Evolutionary conservation across 495 filamentous ascomycete genomes (phyloP).

Genomic region (Bryoglossum gracile): DNA sequence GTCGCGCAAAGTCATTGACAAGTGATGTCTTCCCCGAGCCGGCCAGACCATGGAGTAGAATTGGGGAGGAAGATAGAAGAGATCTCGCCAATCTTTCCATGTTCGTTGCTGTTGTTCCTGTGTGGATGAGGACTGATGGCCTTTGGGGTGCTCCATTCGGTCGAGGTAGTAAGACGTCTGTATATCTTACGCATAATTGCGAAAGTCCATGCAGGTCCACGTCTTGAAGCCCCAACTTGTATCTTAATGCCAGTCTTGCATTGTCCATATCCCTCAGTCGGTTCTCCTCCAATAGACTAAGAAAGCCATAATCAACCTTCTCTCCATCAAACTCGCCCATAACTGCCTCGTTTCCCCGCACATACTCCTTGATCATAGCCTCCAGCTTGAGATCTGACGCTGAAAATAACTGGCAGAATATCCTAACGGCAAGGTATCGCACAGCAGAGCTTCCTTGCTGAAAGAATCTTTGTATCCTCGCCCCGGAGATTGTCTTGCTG

Average conservation of each 20-base stretch:
- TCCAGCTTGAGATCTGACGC: conserved; percentile 74
- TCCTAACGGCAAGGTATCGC: conserved; percentile 72
- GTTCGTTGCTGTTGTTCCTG: conserved; percentile 63
- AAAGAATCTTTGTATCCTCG: conserved; percentile 60
- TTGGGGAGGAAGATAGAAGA: conserved; percentile 56
- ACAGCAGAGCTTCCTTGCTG: conserved; percentile 51
- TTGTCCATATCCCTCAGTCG: conserved; percentile 35
- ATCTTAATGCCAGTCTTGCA: conserved; percentile 25
- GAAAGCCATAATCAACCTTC: conserved; percentile 73
- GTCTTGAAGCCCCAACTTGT: conserved; percentile 13
- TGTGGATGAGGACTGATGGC: conserved; percentile 57
- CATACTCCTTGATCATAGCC: conserved; percentile 56
- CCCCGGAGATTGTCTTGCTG: conserved; percentile 51
- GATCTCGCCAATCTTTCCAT: conserved; percentile 57
- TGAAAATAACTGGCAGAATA: conserved; percentile 69
- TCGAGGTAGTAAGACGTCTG: conserved; percentile 60
- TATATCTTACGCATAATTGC: conserved; percentile 38
- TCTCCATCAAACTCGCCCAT: conserved; percentile 68
- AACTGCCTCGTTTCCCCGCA: conserved; percentile 50
- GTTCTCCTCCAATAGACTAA: conserved; percentile 72
- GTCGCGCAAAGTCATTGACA: conserved; percentile 73
- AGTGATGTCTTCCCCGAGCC: conserved; percentile 87
- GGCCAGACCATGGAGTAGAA: conserved; percentile 75
- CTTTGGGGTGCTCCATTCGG: conserved; percentile 42
- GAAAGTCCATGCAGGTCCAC: conserved; percentile 19